Evolutionary conservation across 768 basidiomycete species (phyloP).

Genomic region (Boletus patriciae): DNA sequence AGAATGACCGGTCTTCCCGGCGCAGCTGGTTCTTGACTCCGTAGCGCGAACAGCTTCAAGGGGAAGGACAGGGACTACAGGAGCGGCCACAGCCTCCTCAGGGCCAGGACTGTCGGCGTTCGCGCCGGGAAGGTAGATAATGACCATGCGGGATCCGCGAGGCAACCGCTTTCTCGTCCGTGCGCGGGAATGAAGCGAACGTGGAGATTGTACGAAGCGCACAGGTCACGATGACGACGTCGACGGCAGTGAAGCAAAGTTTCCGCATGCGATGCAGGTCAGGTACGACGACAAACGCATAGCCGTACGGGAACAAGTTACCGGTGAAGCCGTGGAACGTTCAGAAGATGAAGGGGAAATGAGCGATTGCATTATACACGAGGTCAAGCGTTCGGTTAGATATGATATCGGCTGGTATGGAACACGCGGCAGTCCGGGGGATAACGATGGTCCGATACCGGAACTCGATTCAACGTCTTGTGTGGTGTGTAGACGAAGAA

Average conservation of each 20-base stretch:
- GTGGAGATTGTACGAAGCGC: conserved; percentile 11
- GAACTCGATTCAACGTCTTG: conserved; percentile 8
- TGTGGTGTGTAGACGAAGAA: conserved; percentile 6
- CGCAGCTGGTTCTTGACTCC: not conserved
- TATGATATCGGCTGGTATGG: conserved; percentile 17
- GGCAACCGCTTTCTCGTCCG: conserved; percentile 19
- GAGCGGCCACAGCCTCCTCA: conserved; percentile 20
- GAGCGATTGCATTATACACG: conserved; percentile 8
- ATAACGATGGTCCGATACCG: conserved; percentile 26
- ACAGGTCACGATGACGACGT: conserved; percentile 27
- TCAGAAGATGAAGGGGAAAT: conserved; percentile 13
- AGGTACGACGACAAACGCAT: conserved; percentile 20
- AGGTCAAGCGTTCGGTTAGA: conserved; percentile 26
- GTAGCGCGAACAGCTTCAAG: conserved; percentile 18
- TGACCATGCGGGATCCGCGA: conserved; percentile 32
- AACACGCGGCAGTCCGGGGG: conserved; percentile 18
- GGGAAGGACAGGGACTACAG: conserved; percentile 4
- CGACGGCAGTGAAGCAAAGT: conserved; percentile 6
- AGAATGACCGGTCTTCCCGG: not conserved
- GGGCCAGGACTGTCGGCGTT: conserved; percentile 17
- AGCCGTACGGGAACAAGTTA: conserved; percentile 4
- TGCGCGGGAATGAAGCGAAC: conserved; percentile 33
- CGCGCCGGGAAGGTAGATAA: conserved; percentile 15
- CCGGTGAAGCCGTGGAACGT: conserved; percentile 8
- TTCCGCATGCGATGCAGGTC: conserved; percentile 19